Evolutionary conservation across 164 flowering plant species (phyloP).

Genomic region (Annona cherimola): DNA sequence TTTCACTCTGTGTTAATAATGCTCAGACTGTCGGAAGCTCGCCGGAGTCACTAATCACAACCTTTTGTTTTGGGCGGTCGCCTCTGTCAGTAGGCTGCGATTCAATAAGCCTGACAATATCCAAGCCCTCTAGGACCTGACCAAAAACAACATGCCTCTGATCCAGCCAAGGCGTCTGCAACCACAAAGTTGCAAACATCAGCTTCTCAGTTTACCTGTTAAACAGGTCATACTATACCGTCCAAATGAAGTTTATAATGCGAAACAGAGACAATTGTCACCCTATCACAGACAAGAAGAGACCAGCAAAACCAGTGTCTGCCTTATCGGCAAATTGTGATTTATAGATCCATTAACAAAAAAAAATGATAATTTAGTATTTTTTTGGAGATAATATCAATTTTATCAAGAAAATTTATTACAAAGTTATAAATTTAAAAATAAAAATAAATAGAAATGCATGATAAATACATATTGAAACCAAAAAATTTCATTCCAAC

Average conservation of each 20-base stretch:
- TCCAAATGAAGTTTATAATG: background rate
- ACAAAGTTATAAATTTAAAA: too few species aligned
- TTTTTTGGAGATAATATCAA: too few species aligned
- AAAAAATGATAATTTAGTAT: too few species aligned
- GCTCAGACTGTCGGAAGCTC: conserved; percentile 66
- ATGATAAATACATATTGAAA: too few species aligned
- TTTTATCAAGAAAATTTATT: too few species aligned
- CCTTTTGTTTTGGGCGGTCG: conserved; percentile 81
- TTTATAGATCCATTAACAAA: too few species aligned
- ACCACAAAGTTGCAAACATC: background rate
- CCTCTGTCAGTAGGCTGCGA: conserved; percentile 89
- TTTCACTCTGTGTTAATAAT: background rate
- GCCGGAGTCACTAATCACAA: conserved; percentile 73
- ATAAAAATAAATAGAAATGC: too few species aligned
- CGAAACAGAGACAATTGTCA: too few species aligned
- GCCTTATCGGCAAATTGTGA: too few species aligned
- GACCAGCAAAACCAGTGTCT: too few species aligned
- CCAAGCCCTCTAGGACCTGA: conserved; percentile 95
- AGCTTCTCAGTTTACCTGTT: background rate
- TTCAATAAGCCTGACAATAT: conserved; percentile 74
- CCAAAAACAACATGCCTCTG: conserved; percentile 94
- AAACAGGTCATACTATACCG: background rate
- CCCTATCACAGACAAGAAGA: too few species aligned
- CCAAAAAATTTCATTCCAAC: too few species aligned
- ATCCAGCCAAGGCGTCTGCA: conserved; percentile 97